Evolutionary conservation across 2,329 filamentous ascomycete species (phyloP).

Genomic region (Parafenestella ontariensis): DNA sequence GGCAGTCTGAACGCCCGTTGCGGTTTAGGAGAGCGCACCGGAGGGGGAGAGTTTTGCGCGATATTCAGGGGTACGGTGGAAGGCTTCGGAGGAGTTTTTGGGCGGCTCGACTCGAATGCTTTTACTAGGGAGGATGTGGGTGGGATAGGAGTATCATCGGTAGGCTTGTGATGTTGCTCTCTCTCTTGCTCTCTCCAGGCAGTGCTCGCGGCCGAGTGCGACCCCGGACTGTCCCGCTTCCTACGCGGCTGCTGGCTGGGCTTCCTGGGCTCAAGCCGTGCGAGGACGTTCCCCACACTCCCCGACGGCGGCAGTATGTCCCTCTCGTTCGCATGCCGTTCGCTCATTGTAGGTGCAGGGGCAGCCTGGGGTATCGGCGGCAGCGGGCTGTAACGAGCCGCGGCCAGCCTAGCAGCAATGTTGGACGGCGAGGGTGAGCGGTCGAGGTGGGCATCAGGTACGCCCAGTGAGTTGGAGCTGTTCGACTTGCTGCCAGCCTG

Average conservation of each 20-base stretch:
- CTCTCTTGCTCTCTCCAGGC: no score
- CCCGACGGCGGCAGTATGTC: slow-evolving; percentile 42
- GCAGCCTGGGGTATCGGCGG: slow-evolving; percentile 28
- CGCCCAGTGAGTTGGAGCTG: slow-evolving; percentile 39
- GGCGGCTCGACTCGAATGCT: slow-evolving; percentile 67
- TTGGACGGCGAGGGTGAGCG: slow-evolving; percentile 64
- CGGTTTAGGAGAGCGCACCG: slow-evolving; percentile 53
- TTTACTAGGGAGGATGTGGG: slow-evolving; percentile 71
- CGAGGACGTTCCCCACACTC: slow-evolving; percentile 43
- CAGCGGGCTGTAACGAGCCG: slow-evolving; percentile 64
- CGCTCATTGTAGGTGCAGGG: slow-evolving; percentile 21
- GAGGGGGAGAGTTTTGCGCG: slow-evolving; percentile 36
- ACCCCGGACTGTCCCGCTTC: slow-evolving; percentile 23
- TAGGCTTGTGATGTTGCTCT: slow-evolving; percentile 35
- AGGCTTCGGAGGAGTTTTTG: slow-evolving; percentile 24
- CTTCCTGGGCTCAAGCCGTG: slow-evolving; percentile 36
- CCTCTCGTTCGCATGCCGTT: slow-evolving; percentile 32
- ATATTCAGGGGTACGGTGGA: slow-evolving; percentile 23
- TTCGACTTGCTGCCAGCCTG: slow-evolving; percentile 33
- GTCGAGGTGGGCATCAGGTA: slow-evolving; percentile 36
- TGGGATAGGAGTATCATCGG: slow-evolving; percentile 66
- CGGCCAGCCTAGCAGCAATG: slow-evolving; percentile 68
- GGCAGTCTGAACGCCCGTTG: slow-evolving; percentile 40
- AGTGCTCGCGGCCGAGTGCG: slow-evolving; percentile 20
- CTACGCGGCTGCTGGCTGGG: slow-evolving; percentile 19